Base-by-base conservation (phyloP, 192 early-diverging fungal species). In the Dimargaris xerosporica region DNA sequence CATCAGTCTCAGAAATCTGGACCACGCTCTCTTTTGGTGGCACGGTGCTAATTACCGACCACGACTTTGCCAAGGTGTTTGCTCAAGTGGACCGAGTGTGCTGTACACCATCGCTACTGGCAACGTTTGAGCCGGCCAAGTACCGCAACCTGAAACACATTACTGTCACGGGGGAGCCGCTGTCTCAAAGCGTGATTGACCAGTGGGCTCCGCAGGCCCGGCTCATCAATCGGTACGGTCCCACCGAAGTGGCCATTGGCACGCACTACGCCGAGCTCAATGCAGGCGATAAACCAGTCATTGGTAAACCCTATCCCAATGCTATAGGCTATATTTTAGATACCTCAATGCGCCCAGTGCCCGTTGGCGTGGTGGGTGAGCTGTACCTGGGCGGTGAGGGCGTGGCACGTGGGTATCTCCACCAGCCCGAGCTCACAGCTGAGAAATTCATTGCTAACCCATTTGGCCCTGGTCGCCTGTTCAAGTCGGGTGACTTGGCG, bases 401-500 rank as follows among this genome's bases (percentile, higher is more conserved):
- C 17, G 69, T 76, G 5, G 68, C 69, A 23, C 43, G 52, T 9
- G 71, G 71, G 1, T 76, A 76, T 48, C 54, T 73, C 12, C 67
- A 73, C 42, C 55, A 62, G 15, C 69, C 69, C 29, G 72, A 73
- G 2, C 44, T 76, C 21, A 73, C 65, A 10, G 46, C 51, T 0
- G 61, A 71, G 55, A 42, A 42, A 21, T 76, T 76, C 25, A 26
- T 74, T 41, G 58, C 56, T n/a, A 70, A 76, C 61, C 72, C 72
- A 7, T 76, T 76, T 43, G 52, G 42, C 17, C 16, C 17, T 5
- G 66, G 43, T 34, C 26, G 64, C 3, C 66, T 75, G 51, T 75
- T 69, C 61, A 66, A 48, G 30, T 62, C 73, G 31, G 73, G 73
- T 31, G 73, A 75, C 43, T 50, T 75, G 3, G 69, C 21, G 0